phyloP scores from a whole-genome alignment of 441 rosid genomes.

The Metrosideros polymorpha region DNA sequence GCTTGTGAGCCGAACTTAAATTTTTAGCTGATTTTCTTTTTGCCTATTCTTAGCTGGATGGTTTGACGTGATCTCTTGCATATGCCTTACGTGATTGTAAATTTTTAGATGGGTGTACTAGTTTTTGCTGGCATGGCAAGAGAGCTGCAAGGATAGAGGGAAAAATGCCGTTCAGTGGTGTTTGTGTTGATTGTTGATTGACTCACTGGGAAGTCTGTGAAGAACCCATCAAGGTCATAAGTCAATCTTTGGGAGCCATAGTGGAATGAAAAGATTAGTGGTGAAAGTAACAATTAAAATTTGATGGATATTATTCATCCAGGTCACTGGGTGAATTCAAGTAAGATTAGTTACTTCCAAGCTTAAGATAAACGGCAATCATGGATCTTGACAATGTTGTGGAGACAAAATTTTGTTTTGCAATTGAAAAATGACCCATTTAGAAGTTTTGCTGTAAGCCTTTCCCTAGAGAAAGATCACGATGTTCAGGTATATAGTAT shows the following conservation, averaged over 20 bases:
- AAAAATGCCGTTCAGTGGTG: not conserved
- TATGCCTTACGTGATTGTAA: not conserved
- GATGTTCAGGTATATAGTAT: not conserved
- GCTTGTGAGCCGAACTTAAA: not conserved
- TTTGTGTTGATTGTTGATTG: not conserved
- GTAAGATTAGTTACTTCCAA: not conserved
- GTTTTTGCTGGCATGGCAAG: not conserved
- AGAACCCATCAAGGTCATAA: not conserved
- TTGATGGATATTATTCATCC: not conserved
- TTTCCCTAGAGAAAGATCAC: not conserved
- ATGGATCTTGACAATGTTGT: not conserved
- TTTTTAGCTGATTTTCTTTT: not conserved
- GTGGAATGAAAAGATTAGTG: not conserved
- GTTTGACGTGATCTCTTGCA: not conserved
- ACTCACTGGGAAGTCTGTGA: not conserved
- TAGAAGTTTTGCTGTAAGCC: not conserved
- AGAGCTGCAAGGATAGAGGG: not conserved
- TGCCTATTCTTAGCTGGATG: not conserved
- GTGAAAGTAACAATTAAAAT: not conserved
- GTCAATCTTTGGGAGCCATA: not conserved
- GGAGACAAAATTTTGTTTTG: not conserved
- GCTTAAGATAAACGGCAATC: not conserved
- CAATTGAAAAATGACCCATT: not conserved
- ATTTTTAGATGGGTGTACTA: not conserved
- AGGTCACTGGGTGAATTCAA: not conserved